phyloP scores from a whole-genome alignment of 768 basidiomycete genomes.

The Mycena galopus region DNA sequence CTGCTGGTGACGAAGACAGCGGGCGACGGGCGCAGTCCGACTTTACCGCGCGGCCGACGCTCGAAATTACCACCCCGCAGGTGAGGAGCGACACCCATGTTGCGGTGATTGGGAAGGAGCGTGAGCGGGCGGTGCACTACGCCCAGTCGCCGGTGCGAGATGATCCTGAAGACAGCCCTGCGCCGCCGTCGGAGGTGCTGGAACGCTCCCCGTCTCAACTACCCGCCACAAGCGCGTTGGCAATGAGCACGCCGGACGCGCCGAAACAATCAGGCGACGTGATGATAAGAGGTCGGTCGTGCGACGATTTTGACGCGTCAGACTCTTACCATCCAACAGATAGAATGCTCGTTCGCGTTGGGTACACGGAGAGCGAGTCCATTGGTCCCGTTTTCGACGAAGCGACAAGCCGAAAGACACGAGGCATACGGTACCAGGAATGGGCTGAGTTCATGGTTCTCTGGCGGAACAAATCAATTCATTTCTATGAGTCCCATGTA shows the following conservation, averaged over 20 bases:
- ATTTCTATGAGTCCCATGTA: conserved; percentile 90
- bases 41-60: conserved; percentile 12
- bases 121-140: conserved; percentile 57
- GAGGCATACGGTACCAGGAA: conserved; percentile 71
- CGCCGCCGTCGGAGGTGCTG: conserved; percentile 75
- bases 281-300: conserved; percentile 77
- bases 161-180: conserved; percentile 46
- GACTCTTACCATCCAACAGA: conserved; percentile 62
- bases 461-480: conserved; percentile 83
- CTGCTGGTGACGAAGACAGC: background rate
- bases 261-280: conserved; percentile 60
- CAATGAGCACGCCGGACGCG: conserved; percentile 50
- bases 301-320: conserved; percentile 15
- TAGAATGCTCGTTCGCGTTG: conserved; percentile 88
- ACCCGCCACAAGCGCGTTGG: conserved; percentile 75
- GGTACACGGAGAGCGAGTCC: conserved; percentile 68
- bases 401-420: conserved; percentile 71
- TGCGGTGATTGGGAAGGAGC: conserved; percentile 42
- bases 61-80: background rate
- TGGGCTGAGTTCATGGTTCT: conserved; percentile 90
- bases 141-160: conserved; percentile 39
- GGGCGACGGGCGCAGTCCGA: conserved; percentile 30
- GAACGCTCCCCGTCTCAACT: conserved; percentile 68
- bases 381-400: conserved; percentile 74
- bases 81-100: conserved; percentile 35